Percentiles rank a stretch among this genome's conserved stretches.
Conservation (phyloP, 306 rosid species). For the Astragalus glycyphyllos region DNA sequence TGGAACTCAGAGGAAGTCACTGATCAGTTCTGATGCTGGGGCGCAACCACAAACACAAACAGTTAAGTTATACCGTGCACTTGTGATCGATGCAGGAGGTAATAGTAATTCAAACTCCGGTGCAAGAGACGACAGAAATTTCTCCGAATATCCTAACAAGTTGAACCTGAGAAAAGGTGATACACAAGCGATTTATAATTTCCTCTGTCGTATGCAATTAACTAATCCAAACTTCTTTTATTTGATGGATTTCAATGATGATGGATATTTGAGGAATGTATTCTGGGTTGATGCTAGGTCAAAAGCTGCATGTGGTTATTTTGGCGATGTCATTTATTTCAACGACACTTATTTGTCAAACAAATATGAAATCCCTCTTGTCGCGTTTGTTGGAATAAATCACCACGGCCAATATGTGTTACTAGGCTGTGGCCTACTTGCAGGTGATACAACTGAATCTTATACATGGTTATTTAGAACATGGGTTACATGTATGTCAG, state of each 20-base stretch:
- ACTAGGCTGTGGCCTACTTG: slow-evolving; percentile 87
- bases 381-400: slow-evolving; percentile 84
- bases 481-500: slow-evolving; percentile 76
- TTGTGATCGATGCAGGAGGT: slow-evolving; percentile 83
- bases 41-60: too few relatives aligned
- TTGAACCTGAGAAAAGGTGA: slow-evolving; percentile 86
- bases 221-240: slow-evolving; percentile 92
- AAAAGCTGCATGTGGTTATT: slow-evolving; percentile 83
- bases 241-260: slow-evolving; percentile 88
- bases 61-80: slow-evolving; percentile 81
- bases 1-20: slow-evolving; percentile 67
- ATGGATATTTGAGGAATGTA: slow-evolving; percentile 79
- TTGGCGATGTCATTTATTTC: slow-evolving; percentile 75
- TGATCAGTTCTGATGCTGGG: slow-evolving; percentile 63
- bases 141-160: slow-evolving; percentile 53
- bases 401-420: slow-evolving; percentile 86
- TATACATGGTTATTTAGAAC: slow-evolving; percentile 84
- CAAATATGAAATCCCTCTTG: slow-evolving; percentile 89
- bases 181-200: slow-evolving; percentile 86
- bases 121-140: slow-evolving; percentile 51
- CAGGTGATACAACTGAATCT: slow-evolving; percentile 79
- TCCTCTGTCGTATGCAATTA: slow-evolving; percentile 88
- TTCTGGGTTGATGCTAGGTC: slow-evolving; percentile 89
- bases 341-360: slow-evolving; percentile 79
- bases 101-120: slow-evolving; percentile 50